Conservation (phyloP, 176 grass and related monocot species). For the Rhynchospora tenuis region DNA sequence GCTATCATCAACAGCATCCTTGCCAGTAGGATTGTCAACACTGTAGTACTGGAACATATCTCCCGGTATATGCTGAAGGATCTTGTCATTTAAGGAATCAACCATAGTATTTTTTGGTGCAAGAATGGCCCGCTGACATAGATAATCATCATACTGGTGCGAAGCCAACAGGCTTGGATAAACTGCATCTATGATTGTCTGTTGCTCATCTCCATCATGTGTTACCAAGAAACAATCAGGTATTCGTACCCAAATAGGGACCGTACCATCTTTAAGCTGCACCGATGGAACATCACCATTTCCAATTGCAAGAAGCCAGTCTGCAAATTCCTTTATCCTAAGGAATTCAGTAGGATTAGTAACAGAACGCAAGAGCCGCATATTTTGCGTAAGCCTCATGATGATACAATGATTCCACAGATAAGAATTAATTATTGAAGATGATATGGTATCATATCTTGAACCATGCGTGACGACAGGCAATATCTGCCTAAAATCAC, state of each 20-base stretch:
- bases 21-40: neutral
- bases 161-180: neutral
- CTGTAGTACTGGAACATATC: slow-evolving; percentile 6
- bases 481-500: too few species aligned
- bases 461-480: neutral
- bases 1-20: neutral
- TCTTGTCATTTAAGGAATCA: neutral
- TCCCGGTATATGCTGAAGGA: neutral
- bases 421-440: too few species aligned
- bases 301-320: neutral
- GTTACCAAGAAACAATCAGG: neutral
- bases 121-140: too few species aligned
- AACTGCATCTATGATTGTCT: too few species aligned
- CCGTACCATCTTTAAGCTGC: neutral
- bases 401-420: neutral
- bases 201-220: neutral
- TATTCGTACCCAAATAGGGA: neutral
- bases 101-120: slow-evolving; percentile 13
- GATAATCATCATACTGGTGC: neutral
- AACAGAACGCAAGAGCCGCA: too few species aligned
- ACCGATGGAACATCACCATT: neutral
- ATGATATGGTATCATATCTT: neutral
- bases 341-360: neutral
- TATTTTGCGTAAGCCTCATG: neutral
- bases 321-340: neutral